Evolutionary conservation across 73 alveolate species (phyloP).

Genomic region (Stentor coeruleus): DNA sequence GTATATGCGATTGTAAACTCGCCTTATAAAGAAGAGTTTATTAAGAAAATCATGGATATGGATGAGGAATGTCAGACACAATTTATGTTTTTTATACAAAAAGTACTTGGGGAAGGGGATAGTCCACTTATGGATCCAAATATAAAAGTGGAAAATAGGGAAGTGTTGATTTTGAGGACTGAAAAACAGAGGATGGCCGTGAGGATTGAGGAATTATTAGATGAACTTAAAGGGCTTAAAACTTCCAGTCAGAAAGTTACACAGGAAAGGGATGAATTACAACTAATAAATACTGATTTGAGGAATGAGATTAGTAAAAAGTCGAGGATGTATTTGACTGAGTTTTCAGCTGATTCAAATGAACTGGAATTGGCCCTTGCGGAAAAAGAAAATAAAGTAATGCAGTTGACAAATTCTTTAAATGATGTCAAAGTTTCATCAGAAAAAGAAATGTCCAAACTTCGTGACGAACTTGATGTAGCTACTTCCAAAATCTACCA

Average conservation of each 20-base stretch:
- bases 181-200: conserved; percentile 6
- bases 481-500: background rate
- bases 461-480: conserved; percentile 17
- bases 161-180: background rate
- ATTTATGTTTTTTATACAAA: conserved; percentile 17
- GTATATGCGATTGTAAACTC: conserved; percentile 2
- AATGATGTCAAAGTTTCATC: background rate
- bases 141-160: background rate
- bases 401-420: background rate
- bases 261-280: background rate
- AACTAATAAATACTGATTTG: background rate
- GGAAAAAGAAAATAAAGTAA: conserved; percentile 9
- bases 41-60: background rate
- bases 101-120: background rate
- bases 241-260: background rate
- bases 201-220: background rate
- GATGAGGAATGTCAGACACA: conserved; percentile 19
- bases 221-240: background rate
- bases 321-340: background rate
- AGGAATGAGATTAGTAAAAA: background rate
- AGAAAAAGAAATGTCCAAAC: background rate
- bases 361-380: background rate
- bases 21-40: conserved; percentile 19
- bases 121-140: background rate
- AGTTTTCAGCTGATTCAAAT: background rate